Base-by-base conservation (phyloP, 148 eudicot species). In the Chenopodium album region DNA sequence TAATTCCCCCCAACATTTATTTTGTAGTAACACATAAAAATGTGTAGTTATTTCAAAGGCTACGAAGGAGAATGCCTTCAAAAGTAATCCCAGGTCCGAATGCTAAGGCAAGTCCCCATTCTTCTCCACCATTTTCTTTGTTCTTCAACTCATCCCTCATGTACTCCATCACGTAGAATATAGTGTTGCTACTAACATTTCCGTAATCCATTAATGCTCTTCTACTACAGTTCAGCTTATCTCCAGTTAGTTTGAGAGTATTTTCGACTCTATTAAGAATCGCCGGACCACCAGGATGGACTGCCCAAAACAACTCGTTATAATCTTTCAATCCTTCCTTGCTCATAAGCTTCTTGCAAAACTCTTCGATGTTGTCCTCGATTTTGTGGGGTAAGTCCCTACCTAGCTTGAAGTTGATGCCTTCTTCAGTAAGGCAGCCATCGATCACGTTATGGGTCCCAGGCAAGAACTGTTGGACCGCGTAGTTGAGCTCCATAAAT, bases 11-110 rank as follows among this genome's bases (percentile, higher is more conserved):
- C 44, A 41, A 72, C 75, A 72, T 72, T 71, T 72, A 72, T 83
- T 83, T 66, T 73, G 59, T 65, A 63, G 44, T 66, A 52, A 50
- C 9, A 48, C 70, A 78, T 65, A 44, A 29, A 74, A 20, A 47
- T 13, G 54, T 13, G 6, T 7, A 28, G 9, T 56, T 37, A 66
- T 12, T 23, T 84, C 28, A 89, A 50, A 92, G 90, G 77, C 91
- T 87, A 76, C 94, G 92, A 74, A 92, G n/a, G 77, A 92, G 97
- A 4, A 92, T 86, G 66, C 97, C 97, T 85, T 91, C 97, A 69
- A 92, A 92, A 17, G 97, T 92, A 75, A 92, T 92, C 4, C 97
- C 97, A 8, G 97, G 97, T 3, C 97, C 97, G 66, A 92, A 92
- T n/a, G 97, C 97, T 44, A 92, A 77, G 54, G 90, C 97, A 82